These are phyloP conservation scores for Nakazawaea pomicola DNA, from an alignment of 805 yeast genomes.

Conservation along the genomic window DNA sequence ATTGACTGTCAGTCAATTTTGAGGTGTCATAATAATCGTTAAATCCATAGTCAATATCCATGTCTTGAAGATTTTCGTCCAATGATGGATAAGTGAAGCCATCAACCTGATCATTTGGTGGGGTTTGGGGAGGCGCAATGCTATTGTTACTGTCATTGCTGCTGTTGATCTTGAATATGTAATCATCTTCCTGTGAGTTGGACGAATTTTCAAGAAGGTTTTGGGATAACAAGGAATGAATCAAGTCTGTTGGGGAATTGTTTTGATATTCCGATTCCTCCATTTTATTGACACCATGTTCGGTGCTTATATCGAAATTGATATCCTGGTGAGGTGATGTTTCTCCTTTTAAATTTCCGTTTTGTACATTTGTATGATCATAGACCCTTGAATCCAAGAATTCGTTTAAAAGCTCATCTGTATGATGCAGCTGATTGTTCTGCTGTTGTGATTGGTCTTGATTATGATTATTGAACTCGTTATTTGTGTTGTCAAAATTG, in stretches of 20 bases:
- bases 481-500: not conserved
- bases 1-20: constrained; percentile 3
- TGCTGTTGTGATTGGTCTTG: constrained; percentile 5
- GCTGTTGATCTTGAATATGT: constrained; percentile 7
- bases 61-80: not conserved
- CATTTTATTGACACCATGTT: no score
- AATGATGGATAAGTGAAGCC: not conserved
- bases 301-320: constrained; percentile 2
- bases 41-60: constrained; percentile 2
- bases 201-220: constrained; percentile 7
- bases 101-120: constrained; percentile 5
- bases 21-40: not conserved
- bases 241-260: constrained; percentile 1
- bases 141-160: constrained; percentile 14
- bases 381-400: constrained; percentile 49
- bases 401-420: constrained; percentile 50
- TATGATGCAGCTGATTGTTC: not conserved
- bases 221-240: constrained; percentile 5
- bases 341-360: constrained; percentile 17
- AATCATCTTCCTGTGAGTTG: constrained; percentile 3
- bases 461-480: no score
- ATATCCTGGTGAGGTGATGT: constrained; percentile 4
- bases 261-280: not conserved
- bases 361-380: constrained; percentile 23
- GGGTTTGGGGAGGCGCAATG: constrained; percentile 10